Base-by-base conservation (phyloP, 768 basidiomycete species). In the Kwoniella dejecticola region DNA sequence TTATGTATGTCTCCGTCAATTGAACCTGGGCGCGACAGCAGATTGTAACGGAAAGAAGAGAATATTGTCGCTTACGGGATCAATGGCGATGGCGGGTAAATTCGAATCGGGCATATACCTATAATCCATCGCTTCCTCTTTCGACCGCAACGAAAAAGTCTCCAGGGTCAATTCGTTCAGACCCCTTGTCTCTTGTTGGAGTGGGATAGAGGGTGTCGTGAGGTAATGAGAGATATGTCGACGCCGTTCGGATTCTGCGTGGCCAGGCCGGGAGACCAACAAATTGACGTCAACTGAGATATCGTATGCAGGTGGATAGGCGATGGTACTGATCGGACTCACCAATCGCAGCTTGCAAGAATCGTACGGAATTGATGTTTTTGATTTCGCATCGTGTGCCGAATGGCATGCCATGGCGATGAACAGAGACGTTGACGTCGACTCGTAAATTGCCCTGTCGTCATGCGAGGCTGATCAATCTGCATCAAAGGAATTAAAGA, bases 81-180 rank as follows among this genome's bases (percentile, higher is more conserved):
- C 59, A 38, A 77, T 72, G 21, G 70, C 61, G 33, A 97, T 80
- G 0, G 87, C 84, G 0, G 92, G 91, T 0, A 98, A 80, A 76
- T 98, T 97, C 0, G 91, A 87, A 76, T 99, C 96, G 0, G 96
- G 96, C 91, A 99, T 95, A 80, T 97, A 98, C 7, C 81, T 85
- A 77, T 98, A 99, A 77, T 99, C 96, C 1, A 90, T 91, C 0
- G 92, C 88, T 68, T 93, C 89, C 70, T 96, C 96, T 79, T 99
- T 98, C 46, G 85, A 87, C 41, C 96, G 83, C 41, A 98, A 79
- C 30, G 82, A 84, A 79, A 86, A 93, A 0, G 96, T 98, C 74
- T 89, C 84, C 30, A 87, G 87, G 2, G 83, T 85, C 60, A 86
- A 80, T 70, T 93, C 90, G 76, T 97, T 86, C 70, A 93, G 92